A percentile compares a stretch with the other conserved stretches of the same genome.
These are phyloP conservation scores for Pestalotiopsis sp. DNA, from an alignment of 2,329 filamentous ascomycete species.

Conservation along the genomic window DNA sequence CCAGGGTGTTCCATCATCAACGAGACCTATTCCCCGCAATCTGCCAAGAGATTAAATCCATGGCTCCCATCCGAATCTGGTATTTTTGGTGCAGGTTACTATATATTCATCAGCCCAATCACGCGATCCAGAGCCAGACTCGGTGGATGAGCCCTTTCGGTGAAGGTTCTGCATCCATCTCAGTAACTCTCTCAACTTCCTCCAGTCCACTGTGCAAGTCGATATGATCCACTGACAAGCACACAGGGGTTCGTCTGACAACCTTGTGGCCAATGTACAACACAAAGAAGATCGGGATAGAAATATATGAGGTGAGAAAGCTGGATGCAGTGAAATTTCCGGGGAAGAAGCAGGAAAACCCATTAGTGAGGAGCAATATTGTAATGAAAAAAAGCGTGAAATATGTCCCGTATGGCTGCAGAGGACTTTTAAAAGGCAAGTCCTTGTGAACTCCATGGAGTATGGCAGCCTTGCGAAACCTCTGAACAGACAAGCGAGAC, in stretches of 20 bases:
- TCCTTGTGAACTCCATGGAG: not conserved
- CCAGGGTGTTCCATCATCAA: too few species aligned
- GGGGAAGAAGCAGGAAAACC: constrained; percentile 30
- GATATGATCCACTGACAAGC: not conserved
- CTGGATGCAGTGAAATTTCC: constrained; percentile 35
- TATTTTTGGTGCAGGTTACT: too few species aligned
- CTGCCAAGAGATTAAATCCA: too few species aligned
- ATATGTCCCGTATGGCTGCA: constrained; percentile 32
- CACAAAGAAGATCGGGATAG: constrained; percentile 21
- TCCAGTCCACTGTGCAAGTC: not conserved
- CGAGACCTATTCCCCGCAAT: too few species aligned
- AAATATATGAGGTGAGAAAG: constrained; percentile 41
- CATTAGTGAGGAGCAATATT: constrained; percentile 28
- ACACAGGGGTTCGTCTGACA: not conserved
- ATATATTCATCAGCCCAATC: not conserved
- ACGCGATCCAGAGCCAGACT: not conserved
- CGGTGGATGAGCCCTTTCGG: not conserved
- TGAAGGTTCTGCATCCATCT: not conserved
- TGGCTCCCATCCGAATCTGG: too few species aligned
- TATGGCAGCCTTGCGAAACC: not conserved
- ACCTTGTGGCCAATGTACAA: constrained; percentile 23
- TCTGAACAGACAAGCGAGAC: not conserved
- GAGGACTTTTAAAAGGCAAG: constrained; percentile 27
- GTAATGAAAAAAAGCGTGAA: constrained; percentile 20
- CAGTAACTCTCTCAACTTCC: not conserved